These are phyloP conservation scores for Excoecaria cochinchinensis DNA, from an alignment of 345 rosid genomes.

Conservation along the genomic window DNA sequence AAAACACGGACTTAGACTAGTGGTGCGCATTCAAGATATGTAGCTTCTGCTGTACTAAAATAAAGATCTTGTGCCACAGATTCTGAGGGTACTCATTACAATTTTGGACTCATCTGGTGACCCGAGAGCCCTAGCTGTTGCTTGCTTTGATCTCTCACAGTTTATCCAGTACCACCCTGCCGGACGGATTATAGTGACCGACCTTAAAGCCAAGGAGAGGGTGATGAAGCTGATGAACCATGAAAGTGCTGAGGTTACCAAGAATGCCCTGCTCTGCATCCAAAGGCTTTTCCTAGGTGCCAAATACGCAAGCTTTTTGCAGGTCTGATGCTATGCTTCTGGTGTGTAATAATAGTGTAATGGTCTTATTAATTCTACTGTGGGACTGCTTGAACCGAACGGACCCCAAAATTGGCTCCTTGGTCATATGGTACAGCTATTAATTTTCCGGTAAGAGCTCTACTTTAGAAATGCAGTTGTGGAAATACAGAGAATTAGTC, in stretches of 20 bases:
- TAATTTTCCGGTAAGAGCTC: background rate
- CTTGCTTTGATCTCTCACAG: slow-evolving; percentile 94
- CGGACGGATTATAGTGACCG: slow-evolving; percentile 74
- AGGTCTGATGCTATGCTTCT: slow-evolving; percentile 45
- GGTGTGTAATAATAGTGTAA: slow-evolving; percentile 2
- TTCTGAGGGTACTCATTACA: slow-evolving; percentile 86
- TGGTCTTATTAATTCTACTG: background rate
- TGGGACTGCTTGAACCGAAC: background rate
- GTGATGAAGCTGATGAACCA: slow-evolving; percentile 89
- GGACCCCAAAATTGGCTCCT: slow-evolving; percentile 4
- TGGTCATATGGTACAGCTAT: background rate
- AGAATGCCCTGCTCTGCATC: slow-evolving; percentile 70
- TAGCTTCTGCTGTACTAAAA: background rate
- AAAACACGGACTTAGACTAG: background rate
- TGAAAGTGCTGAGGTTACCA: slow-evolving; percentile 76
- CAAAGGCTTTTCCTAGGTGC: slow-evolving; percentile 91
- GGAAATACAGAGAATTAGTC: background rate
- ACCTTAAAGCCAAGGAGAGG: slow-evolving; percentile 91
- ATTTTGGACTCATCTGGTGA: slow-evolving; percentile 86
- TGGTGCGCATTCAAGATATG: background rate
- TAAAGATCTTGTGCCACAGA: slow-evolving; percentile 40
- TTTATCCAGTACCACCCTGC: slow-evolving; percentile 94
- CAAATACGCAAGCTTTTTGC: slow-evolving; percentile 96
- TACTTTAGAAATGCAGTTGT: background rate
- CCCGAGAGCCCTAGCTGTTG: slow-evolving; percentile 81